A percentile compares a stretch with the other conserved stretches of the same genome.
Conservation (phyloP, 345 rosid genomes). For the Eucalyptus decipiens region DNA sequence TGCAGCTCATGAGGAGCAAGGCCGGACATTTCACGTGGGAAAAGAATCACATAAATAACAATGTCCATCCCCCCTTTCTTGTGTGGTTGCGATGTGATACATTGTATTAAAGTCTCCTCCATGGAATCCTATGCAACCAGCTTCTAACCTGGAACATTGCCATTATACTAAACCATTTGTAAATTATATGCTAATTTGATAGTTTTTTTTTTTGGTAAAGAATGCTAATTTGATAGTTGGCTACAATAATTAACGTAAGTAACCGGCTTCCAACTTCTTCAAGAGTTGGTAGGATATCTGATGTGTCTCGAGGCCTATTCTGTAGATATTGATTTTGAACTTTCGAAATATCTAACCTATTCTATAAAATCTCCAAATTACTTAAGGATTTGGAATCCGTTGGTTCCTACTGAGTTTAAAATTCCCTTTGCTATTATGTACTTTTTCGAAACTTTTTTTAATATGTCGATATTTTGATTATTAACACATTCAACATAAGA, state of each 20-base stretch:
- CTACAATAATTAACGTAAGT: neutral
- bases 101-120: neutral
- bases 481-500: neutral
- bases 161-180: neutral
- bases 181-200: neutral
- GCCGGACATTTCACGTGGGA: neutral
- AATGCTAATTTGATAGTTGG: neutral
- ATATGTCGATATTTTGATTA: neutral
- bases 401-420: neutral
- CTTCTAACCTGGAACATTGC: neutral
- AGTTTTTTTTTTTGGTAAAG: no score
- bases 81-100: neutral
- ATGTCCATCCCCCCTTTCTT: neutral
- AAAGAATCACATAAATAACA: neutral
- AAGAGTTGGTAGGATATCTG: neutral
- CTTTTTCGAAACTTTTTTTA: neutral
- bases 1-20: neutral
- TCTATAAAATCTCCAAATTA: neutral
- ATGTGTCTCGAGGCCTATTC: accelerated
- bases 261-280: neutral
- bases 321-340: neutral
- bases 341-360: neutral
- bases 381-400: neutral
- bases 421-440: neutral
- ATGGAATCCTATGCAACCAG: neutral